Evolutionary conservation across 2,329 filamentous ascomycete genomes (phyloP), one percentile per base, ranked within the genome.

Genomic region (Ceratocystis colombiana): DNA sequence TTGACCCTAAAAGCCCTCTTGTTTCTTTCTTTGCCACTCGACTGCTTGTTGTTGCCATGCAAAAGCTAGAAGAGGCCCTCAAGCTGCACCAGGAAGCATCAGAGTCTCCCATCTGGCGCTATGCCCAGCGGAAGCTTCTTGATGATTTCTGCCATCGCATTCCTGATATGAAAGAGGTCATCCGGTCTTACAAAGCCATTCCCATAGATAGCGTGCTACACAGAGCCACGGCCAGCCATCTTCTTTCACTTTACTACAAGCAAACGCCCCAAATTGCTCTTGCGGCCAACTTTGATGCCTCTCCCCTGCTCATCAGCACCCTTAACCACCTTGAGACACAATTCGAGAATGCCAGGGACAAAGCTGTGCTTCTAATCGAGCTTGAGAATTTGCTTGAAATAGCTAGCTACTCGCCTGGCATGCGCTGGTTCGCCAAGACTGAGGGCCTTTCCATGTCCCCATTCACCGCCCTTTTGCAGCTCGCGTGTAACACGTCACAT

Each of bases 351-450:
- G 75, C 76, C 2, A 75, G 79, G 64, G 76, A 80, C 62, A 75
- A 79, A 62, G 79, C 80, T 1, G 77, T 92, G 61, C 79, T 84
- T 25, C 74, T 88, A 8, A 83, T 92, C 71, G 89, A 96, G 74
- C 78, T 96, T 33, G 87, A 91, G 73, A 89, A 93, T 73, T 79
- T 96, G 20, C 83, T 96, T 20, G 82, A 85, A 37, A 89, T 96
- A 73, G 90, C 92, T 2, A 84, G 85, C 69, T 84, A 87, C 71
- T 95, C 91, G 2, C 85, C 89, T 0, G 86, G 87, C 5, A 94
- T 96, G 86, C 85, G 88, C 69, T 97, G 93, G 93, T 96, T 94
- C 78, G 82, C 88, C 69, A 92, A 89, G 72, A 82, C 78, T 67
- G 83, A 88, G 69, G 80, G 80, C 0, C 77, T 88, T n/a, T 73